phyloP scores from a whole-genome alignment of 2,329 filamentous ascomycete genomes.

The Aspergillus arachidicola region DNA sequence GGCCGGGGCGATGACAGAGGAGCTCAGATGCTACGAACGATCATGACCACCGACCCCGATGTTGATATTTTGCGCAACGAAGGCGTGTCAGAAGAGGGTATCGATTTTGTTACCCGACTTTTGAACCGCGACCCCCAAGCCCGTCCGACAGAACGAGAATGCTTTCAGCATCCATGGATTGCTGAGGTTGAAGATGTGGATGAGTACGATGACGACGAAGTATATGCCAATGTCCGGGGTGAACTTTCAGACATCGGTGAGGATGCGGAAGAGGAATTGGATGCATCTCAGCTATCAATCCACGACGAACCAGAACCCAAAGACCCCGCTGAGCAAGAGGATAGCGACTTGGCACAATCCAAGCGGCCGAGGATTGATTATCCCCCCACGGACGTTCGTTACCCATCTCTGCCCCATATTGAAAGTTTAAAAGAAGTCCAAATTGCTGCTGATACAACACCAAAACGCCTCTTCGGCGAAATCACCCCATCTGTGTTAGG shows the following conservation, averaged over 20 bases:
- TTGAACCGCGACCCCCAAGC: slow-evolving; percentile 76
- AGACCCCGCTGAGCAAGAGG: slow-evolving; percentile 36
- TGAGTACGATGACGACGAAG: slow-evolving; percentile 65
- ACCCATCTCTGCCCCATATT: slow-evolving; percentile 47
- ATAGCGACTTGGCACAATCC: slow-evolving; percentile 36
- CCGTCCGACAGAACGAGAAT: slow-evolving; percentile 72
- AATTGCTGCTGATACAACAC: slow-evolving; percentile 27
- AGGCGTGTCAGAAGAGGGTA: slow-evolving; percentile 65
- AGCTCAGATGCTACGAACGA: slow-evolving; percentile 73
- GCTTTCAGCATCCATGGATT: slow-evolving; percentile 78
- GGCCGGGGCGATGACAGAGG: slow-evolving; percentile 76
- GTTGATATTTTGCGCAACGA: slow-evolving; percentile 61
- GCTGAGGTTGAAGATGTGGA: slow-evolving; percentile 54
- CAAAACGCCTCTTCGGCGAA: slow-evolving; percentile 62
- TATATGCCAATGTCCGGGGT: slow-evolving; percentile 52
- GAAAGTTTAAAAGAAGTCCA: slow-evolving; percentile 37
- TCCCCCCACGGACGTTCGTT: slow-evolving; percentile 36
- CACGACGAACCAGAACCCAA: slow-evolving; percentile 47
- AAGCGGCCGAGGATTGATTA: slow-evolving; percentile 40
- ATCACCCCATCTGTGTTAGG: slow-evolving; percentile 58
- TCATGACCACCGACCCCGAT: slow-evolving; percentile 78
- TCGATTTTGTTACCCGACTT: slow-evolving; percentile 77
- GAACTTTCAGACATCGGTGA: slow-evolving; percentile 41
- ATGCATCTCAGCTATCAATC: slow-evolving; percentile 67
- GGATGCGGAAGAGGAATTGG: slow-evolving; percentile 44